A percentile compares a stretch with the other conserved stretches of the same genome.
These are phyloP conservation scores for Brasenia schreberi DNA, from an alignment of 164 flowering plant genomes.

Conservation along the genomic window DNA sequence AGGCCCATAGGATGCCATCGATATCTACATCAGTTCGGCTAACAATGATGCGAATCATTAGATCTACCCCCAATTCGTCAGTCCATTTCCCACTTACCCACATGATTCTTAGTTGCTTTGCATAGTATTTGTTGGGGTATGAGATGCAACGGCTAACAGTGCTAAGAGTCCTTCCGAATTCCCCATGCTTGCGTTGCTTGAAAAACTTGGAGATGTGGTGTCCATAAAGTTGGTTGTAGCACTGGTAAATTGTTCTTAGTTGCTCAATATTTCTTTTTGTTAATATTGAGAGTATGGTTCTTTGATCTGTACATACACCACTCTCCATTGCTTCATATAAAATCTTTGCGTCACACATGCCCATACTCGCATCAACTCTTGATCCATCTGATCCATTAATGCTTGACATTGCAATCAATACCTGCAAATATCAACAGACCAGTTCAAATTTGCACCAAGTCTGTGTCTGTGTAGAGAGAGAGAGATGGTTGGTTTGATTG, in stretches of 20 bases:
- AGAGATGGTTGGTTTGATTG: background rate
- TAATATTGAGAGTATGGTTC: slow-evolving; percentile 16
- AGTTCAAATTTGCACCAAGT: background rate
- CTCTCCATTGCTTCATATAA: slow-evolving; percentile 35
- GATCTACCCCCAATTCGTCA: background rate
- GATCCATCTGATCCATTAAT: slow-evolving; percentile 9
- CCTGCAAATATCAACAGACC: slow-evolving; percentile 5
- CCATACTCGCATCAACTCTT: slow-evolving; percentile 24
- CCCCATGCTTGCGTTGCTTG: slow-evolving; percentile 20
- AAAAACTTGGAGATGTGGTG: slow-evolving; percentile 28
- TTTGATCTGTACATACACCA: slow-evolving; percentile 18
- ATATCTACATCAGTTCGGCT: slow-evolving; percentile 12
- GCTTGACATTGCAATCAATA: slow-evolving; percentile 15
- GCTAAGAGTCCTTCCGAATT: slow-evolving; percentile 24
- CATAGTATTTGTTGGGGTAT: slow-evolving; percentile 22
- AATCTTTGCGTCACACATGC: slow-evolving; percentile 35
- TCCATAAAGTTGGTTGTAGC: slow-evolving; percentile 31
- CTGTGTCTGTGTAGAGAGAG: background rate
- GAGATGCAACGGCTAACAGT: slow-evolving; percentile 14
- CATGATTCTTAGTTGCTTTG: slow-evolving; percentile 20
- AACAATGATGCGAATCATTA: slow-evolving; percentile 11
- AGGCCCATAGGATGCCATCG: slow-evolving; percentile 12
- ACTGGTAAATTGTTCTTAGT: slow-evolving; percentile 16
- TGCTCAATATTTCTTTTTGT: slow-evolving; percentile 22
- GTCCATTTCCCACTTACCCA: background rate